Conservation (phyloP, 345 rosid genomes). For the Tarenaya hassleriana region DNA sequence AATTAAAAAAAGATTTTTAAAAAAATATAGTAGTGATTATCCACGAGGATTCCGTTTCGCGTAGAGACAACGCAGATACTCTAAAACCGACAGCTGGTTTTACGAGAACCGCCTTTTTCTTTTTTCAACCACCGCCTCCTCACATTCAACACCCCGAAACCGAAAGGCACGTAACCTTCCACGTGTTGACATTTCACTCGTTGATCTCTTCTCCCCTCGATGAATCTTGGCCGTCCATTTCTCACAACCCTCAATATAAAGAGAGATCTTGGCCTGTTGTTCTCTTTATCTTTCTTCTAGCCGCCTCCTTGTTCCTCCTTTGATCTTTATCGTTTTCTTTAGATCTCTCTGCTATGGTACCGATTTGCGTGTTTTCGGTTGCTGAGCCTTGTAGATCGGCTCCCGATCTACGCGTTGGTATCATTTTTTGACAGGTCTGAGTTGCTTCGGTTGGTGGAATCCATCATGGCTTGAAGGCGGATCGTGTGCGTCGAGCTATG, state of each 20-base stretch:
- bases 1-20: too few relatives aligned
- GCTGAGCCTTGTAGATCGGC: not conserved
- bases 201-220: constrained; percentile 12
- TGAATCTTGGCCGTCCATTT: constrained; percentile 35
- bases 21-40: too few relatives aligned
- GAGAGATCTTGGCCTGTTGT: not conserved
- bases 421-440: not conserved
- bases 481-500: not conserved
- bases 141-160: constrained; percentile 19
- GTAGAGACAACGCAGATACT: constrained; percentile 18
- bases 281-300: not conserved
- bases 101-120: too few relatives aligned
- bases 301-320: too few relatives aligned
- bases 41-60: constrained; percentile 1
- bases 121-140: constrained; percentile 25
- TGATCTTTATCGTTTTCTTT: not conserved
- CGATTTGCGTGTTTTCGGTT: not conserved
- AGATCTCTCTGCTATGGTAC: constrained; percentile 21
- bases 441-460: too few relatives aligned
- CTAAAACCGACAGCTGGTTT: not conserved
- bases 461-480: constrained; percentile 8
- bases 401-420: constrained; percentile 20
- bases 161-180: constrained; percentile 17
- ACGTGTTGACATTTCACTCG: constrained; percentile 21
- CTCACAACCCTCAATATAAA: constrained; percentile 21